A percentile compares a stretch with the other conserved stretches of the same genome.
These are phyloP conservation scores for Abrus precatorius DNA, from an alignment of 306 rosid genomes.

Conservation along the genomic window DNA sequence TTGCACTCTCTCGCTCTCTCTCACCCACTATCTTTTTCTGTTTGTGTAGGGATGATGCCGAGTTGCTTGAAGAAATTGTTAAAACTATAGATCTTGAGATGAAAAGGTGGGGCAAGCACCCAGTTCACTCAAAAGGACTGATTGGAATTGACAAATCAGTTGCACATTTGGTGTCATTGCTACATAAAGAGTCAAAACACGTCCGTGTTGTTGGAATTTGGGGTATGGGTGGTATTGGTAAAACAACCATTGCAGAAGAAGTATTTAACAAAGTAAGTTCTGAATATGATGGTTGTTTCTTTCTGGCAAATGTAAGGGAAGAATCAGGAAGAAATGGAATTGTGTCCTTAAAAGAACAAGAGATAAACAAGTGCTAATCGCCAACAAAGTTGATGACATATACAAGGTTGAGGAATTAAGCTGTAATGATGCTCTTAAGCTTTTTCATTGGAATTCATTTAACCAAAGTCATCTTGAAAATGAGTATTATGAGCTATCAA, in stretches of 20 bases:
- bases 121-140: background rate
- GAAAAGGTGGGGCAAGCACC: background rate
- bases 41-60: slow-evolving; percentile 12
- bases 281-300: background rate
- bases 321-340: background rate
- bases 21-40: background rate
- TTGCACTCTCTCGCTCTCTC: too few species aligned
- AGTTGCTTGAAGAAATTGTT: slow-evolving; percentile 12
- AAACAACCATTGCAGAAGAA: slow-evolving; percentile 35
- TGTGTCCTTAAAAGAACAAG: background rate
- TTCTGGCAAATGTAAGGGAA: slow-evolving; percentile 22
- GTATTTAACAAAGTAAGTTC: background rate
- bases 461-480: background rate
- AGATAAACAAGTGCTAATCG: slow-evolving; percentile 34
- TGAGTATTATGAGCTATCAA: background rate
- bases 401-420: background rate
- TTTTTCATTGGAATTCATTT: slow-evolving; percentile 37
- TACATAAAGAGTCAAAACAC: background rate
- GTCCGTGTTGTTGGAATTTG: slow-evolving; percentile 29
- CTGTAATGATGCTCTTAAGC: background rate
- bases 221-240: slow-evolving; percentile 45
- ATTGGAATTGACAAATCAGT: slow-evolving; percentile 14
- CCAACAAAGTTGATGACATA: slow-evolving; percentile 8
- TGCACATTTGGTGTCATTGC: background rate
- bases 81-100: background rate